Evolutionary conservation across 108 stramenopile genomes (phyloP).

Genomic region (Nannochloropsis salina): DNA sequence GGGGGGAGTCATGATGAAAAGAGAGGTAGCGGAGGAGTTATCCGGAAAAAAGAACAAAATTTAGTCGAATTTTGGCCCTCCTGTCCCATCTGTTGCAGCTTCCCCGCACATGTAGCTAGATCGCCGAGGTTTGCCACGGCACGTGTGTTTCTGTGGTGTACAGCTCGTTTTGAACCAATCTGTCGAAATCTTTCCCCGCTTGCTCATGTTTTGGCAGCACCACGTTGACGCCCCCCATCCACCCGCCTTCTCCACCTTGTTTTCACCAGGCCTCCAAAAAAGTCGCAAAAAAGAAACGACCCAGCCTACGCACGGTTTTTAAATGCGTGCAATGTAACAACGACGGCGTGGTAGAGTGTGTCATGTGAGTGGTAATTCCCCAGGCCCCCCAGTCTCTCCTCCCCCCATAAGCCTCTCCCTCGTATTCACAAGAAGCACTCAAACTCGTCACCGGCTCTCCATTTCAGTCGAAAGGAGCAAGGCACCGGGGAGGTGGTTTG

Average conservation of each 20-base stretch:
- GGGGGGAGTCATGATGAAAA: too few relatives aligned
- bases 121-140: too few relatives aligned
- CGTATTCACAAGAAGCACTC: neutral
- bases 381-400: neutral
- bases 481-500: slow-evolving; percentile 6
- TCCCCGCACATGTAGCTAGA: too few relatives aligned
- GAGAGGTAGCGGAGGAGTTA: too few relatives aligned
- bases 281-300: neutral
- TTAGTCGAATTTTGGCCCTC: too few relatives aligned
- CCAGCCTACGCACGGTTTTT: neutral
- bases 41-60: too few relatives aligned
- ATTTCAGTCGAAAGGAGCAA: neutral
- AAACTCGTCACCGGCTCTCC: neutral
- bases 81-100: too few relatives aligned
- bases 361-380: neutral
- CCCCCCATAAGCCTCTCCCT: too few relatives aligned
- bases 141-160: too few relatives aligned
- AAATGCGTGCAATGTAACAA: slow-evolving; percentile 10
- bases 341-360: slow-evolving; percentile 19
- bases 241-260: neutral
- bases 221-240: neutral
- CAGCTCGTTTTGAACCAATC: too few relatives aligned
- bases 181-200: too few relatives aligned
- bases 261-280: neutral
- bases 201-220: too few relatives aligned